Evolutionary conservation across 2,329 filamentous ascomycete genomes (phyloP).

Genomic region (Aureobasidium sp.): DNA sequence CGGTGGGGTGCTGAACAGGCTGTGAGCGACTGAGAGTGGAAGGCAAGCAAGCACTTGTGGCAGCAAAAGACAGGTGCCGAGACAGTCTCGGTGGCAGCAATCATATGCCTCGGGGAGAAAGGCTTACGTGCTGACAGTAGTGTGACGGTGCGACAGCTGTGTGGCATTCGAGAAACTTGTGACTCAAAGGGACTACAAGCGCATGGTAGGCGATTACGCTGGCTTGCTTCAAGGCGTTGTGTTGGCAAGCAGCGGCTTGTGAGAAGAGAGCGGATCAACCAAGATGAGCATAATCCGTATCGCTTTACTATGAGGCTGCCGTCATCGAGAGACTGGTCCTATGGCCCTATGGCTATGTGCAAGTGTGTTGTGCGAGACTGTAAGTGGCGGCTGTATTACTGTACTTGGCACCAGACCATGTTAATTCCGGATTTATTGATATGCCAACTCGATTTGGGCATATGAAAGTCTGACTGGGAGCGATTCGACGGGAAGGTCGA

Average conservation of each 20-base stretch:
- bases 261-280: background rate
- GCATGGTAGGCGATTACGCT: background rate
- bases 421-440: background rate
- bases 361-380: background rate
- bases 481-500: background rate
- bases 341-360: background rate
- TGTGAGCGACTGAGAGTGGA: background rate
- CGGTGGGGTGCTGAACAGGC: background rate
- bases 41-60: background rate
- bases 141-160: background rate
- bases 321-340: background rate
- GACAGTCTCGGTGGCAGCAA: background rate
- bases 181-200: background rate
- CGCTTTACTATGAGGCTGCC: background rate
- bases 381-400: background rate
- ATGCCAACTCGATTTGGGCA: background rate
- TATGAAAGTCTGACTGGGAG: background rate
- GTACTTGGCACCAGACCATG: background rate
- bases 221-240: background rate
- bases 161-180: background rate
- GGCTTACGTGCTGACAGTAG: constrained; percentile 7
- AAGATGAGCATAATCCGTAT: constrained; percentile 4
- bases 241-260: background rate
- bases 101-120: background rate
- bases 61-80: background rate